These are phyloP conservation scores for Balansia obtecta DNA, from an alignment of 2,329 filamentous ascomycete genomes.

Conservation along the genomic window DNA sequence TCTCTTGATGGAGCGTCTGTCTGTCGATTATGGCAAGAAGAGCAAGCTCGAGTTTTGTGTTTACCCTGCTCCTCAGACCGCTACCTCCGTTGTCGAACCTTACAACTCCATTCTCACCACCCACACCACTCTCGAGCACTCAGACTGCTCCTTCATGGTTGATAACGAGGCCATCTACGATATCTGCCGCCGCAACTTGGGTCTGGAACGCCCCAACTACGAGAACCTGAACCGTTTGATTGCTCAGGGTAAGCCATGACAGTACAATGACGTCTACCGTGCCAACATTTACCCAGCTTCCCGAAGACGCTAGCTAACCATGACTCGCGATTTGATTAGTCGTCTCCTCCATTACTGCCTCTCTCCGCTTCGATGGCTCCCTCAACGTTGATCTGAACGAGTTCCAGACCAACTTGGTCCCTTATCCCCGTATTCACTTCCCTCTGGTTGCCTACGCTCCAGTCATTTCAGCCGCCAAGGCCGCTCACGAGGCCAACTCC, in stretches of 20 bases:
- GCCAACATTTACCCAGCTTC: neutral
- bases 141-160: constrained; percentile 99
- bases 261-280: neutral
- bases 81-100: constrained; percentile 95
- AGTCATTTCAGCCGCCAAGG: constrained; percentile 89
- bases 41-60: constrained; percentile 99
- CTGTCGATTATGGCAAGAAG: constrained; percentile 99
- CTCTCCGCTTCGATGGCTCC: constrained; percentile 94
- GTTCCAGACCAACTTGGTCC: constrained; percentile 99
- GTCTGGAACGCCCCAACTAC: constrained; percentile 93
- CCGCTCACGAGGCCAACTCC: constrained; percentile 93
- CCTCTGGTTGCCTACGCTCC: constrained; percentile 93
- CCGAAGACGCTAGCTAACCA: neutral
- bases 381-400: constrained; percentile 99
- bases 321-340: constrained; percentile 36
- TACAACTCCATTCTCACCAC: constrained; percentile 99
- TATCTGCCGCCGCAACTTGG: constrained; percentile 95
- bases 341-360: constrained; percentile 95
- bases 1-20: constrained; percentile 96
- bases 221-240: constrained; percentile 99
- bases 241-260: constrained; percentile 63
- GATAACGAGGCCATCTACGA: constrained; percentile 99
- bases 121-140: constrained; percentile 98
- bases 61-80: constrained; percentile 94
- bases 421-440: constrained; percentile 98